These are phyloP conservation scores for Rhizoctonia solani DNA, from an alignment of 1,284 basidiomycete genomes.

Conservation along the genomic window DNA sequence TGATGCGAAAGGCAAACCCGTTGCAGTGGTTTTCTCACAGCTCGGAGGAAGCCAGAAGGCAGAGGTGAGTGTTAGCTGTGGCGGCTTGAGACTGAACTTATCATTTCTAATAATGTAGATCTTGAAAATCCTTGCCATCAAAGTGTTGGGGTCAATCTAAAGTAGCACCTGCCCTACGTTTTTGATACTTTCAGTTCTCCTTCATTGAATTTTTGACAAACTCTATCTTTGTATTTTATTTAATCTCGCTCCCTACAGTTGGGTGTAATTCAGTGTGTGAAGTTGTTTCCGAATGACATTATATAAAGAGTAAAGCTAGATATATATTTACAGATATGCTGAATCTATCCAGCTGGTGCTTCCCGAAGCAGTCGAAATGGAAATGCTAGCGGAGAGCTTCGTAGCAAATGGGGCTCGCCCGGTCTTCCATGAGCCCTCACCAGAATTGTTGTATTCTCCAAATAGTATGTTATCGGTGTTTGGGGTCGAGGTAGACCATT, in stretches of 20 bases:
- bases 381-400: constrained; percentile 25
- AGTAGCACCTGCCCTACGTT: background rate
- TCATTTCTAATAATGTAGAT: constrained; percentile 59
- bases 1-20: constrained; percentile 91
- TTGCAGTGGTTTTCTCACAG: constrained; percentile 86
- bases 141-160: constrained; percentile 73
- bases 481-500: constrained; percentile 36
- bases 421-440: constrained; percentile 25
- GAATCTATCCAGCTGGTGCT: constrained; percentile 40
- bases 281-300: background rate
- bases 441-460: constrained; percentile 40
- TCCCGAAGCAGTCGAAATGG: constrained; percentile 37
- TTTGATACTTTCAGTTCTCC: background rate
- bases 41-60: constrained; percentile 83
- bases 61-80: constrained; percentile 58
- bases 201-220: background rate
- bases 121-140: constrained; percentile 82
- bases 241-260: background rate
- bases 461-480: constrained; percentile 39
- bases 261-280: background rate
- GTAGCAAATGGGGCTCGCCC: constrained; percentile 33
- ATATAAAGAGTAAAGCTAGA: too few species aligned
- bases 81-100: constrained; percentile 38
- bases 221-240: constrained; percentile 1
- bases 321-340: constrained; percentile 26